phyloP scores from a whole-genome alignment of 108 stramenopile species.

The Fragilaria crotonensis region DNA sequence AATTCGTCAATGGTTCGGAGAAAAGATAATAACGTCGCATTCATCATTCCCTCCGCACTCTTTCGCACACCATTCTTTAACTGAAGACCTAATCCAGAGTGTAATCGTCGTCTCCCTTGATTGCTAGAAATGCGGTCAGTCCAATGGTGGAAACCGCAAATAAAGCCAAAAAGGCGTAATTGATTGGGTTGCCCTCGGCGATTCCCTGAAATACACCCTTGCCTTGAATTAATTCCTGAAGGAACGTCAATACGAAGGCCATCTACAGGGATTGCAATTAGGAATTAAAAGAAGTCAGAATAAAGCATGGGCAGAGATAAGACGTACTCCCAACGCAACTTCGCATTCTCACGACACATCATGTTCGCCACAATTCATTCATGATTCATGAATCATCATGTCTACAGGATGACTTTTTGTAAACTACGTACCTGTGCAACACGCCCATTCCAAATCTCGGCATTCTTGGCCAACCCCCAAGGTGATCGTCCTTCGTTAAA shows the following conservation, averaged over 20 bases:
- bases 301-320: background rate
- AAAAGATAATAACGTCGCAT: too few relatives aligned
- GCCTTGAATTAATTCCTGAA: conserved; percentile 73
- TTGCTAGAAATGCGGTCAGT: conserved; percentile 65
- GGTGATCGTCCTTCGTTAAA: conserved; percentile 83
- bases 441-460: conserved; percentile 90
- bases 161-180: conserved; percentile 31
- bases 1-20: too few relatives aligned
- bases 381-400: too few relatives aligned
- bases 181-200: conserved; percentile 63
- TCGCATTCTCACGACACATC: too few relatives aligned
- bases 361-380: too few relatives aligned
- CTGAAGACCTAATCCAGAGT: too few relatives aligned
- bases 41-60: too few relatives aligned
- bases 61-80: too few relatives aligned
- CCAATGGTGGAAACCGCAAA: conserved; percentile 35
- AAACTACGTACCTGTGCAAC: conserved; percentile 75
- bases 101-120: conserved; percentile 66
- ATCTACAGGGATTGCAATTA: conserved; percentile 41
- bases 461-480: conserved; percentile 81
- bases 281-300: background rate
- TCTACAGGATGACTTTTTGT: too few relatives aligned
- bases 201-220: conserved; percentile 72
- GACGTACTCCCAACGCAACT: too few relatives aligned
- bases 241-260: conserved; percentile 68